Percentiles rank a stretch among this genome's conserved stretches.
Conservation (phyloP, 2,329 filamentous ascomycete species). For the Graphiopsis chlorocephala region DNA sequence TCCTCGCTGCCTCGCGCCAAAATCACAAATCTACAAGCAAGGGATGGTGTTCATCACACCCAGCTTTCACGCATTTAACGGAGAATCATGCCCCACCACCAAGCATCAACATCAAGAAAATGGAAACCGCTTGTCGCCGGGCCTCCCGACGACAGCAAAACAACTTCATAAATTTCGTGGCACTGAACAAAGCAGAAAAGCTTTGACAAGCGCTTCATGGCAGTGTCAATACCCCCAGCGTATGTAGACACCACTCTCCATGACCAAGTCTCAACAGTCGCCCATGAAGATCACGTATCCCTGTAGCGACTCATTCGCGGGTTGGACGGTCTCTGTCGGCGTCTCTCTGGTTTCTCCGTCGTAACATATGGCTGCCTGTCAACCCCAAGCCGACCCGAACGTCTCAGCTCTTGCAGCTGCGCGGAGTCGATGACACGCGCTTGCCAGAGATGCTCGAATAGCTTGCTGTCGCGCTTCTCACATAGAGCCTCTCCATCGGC, state of each 20-base stretch:
- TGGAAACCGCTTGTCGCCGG: neutral
- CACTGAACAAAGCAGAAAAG: neutral
- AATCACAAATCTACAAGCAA: neutral
- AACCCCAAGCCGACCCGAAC: slow-evolving; percentile 15
- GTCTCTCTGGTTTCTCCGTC: slow-evolving; percentile 1
- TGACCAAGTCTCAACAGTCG: neutral
- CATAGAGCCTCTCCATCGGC: neutral
- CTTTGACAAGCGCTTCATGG: neutral
- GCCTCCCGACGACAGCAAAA: neutral
- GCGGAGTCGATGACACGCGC: slow-evolving; percentile 17
- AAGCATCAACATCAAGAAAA: neutral
- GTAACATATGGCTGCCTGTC: neutral
- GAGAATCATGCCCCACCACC: neutral
- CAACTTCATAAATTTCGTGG: neutral
- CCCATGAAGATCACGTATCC: neutral
- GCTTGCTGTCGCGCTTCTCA: neutral
- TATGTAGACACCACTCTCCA: neutral
- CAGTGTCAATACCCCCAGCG: neutral
- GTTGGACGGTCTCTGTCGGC: neutral
- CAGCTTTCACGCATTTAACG: neutral
- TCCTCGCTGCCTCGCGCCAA: neutral
- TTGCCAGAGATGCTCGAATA: slow-evolving; percentile 22
- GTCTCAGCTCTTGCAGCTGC: slow-evolving; percentile 21
- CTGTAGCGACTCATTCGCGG: neutral
- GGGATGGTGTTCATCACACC: neutral